Conservation (phyloP, 2,329 filamentous ascomycete genomes). For the Penicillium capsulatum region DNA sequence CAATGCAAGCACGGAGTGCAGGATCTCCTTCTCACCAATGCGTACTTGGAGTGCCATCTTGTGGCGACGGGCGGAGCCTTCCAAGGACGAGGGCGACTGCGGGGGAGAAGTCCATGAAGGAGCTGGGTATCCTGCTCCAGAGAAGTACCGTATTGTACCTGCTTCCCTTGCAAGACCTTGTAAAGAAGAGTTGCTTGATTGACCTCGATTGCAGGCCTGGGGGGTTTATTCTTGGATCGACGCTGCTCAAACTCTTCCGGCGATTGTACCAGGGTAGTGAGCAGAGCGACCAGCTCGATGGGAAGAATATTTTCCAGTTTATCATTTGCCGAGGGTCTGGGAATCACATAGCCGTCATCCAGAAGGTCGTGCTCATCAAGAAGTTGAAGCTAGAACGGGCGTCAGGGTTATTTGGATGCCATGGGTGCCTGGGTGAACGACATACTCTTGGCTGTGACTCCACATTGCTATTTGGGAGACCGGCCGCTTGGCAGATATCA, state of each 20-base stretch:
- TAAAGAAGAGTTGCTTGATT: constrained; percentile 33
- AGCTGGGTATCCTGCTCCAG: constrained; percentile 50
- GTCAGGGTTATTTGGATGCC: constrained; percentile 9
- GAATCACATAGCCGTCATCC: constrained; percentile 69
- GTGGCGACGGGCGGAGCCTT: constrained; percentile 33
- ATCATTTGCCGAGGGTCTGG: constrained; percentile 27
- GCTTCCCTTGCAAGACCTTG: constrained; percentile 32
- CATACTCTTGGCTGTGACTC: constrained; percentile 33
- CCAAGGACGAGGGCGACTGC: constrained; percentile 31
- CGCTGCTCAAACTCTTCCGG: constrained; percentile 33
- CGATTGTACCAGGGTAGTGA: constrained; percentile 34
- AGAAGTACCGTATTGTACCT: constrained; percentile 51
- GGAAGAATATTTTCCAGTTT: constrained; percentile 35
- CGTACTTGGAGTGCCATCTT: constrained; percentile 65
- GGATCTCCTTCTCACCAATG: constrained; percentile 66
- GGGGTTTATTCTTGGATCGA: constrained; percentile 34
- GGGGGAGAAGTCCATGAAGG: constrained; percentile 31
- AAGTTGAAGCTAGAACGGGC: constrained; percentile 42
- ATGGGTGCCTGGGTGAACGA: neutral
- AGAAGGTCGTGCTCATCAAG: constrained; percentile 61
- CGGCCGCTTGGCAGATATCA: constrained; percentile 48
- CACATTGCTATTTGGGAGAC: constrained; percentile 27
- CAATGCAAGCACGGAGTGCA: constrained; percentile 51
- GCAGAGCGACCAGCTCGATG: constrained; percentile 38
- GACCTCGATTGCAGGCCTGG: constrained; percentile 31